phyloP scores from a whole-genome alignment of 2,329 filamentous ascomycete genomes.

The Penicillium sp. region DNA sequence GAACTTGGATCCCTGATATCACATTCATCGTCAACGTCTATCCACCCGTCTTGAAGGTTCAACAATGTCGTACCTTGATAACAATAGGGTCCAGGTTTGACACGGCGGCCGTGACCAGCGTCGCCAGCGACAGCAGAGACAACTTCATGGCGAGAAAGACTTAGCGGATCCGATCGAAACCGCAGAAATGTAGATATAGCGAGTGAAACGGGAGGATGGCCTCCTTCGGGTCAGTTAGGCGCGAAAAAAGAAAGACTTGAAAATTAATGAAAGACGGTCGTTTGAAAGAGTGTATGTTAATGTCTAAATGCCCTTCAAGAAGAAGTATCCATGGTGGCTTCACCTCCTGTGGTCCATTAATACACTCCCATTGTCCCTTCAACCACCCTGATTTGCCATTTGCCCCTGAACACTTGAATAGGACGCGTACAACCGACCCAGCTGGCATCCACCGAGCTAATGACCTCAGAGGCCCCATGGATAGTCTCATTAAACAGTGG shows the following conservation, averaged over 20 bases:
- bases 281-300: conserved; percentile 24
- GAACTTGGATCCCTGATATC: conserved; percentile 74
- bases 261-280: not conserved
- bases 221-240: conserved; percentile 12
- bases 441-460: conserved; percentile 22
- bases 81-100: conserved; percentile 62
- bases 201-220: conserved; percentile 21
- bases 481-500: conserved; percentile 4
- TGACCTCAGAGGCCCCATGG: conserved; percentile 10
- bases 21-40: not conserved
- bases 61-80: conserved; percentile 62
- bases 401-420: conserved; percentile 21
- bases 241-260: conserved; percentile 12
- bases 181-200: conserved; percentile 19
- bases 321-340: conserved; percentile 23
- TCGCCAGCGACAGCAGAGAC: conserved; percentile 56
- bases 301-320: conserved; percentile 7
- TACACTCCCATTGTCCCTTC: conserved; percentile 11
- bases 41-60: not conserved
- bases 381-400: conserved; percentile 22
- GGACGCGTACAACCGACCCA: conserved; percentile 29
- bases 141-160: conserved; percentile 53
- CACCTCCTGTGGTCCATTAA: conserved; percentile 23
- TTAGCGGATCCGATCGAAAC: conserved; percentile 7
- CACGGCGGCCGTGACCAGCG: conserved; percentile 51